phyloP scores from a whole-genome alignment of 805 yeast species.

The Limtongia smithiae region DNA sequence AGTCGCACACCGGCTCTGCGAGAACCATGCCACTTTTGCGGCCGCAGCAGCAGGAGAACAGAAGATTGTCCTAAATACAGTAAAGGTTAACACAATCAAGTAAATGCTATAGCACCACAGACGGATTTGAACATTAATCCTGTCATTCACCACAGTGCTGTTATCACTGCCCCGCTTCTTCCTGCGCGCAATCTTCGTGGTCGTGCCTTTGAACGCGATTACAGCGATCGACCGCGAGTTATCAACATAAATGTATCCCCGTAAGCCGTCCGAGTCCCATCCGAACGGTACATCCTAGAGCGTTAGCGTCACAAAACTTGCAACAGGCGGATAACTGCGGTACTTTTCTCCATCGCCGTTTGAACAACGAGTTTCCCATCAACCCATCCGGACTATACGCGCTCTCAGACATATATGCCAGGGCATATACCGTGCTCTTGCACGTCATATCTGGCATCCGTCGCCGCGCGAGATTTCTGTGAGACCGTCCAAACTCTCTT shows the following conservation, averaged over 20 bases:
- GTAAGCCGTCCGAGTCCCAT: slow-evolving; percentile 78
- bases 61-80: slow-evolving; percentile 58
- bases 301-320: slow-evolving; percentile 30
- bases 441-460: no score
- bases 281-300: slow-evolving; percentile 62
- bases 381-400: no score
- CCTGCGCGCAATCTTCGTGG: slow-evolving; percentile 64
- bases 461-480: no score
- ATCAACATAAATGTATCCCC: slow-evolving; percentile 86
- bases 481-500: no score
- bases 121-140: slow-evolving; percentile 52
- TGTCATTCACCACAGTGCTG: slow-evolving; percentile 77
- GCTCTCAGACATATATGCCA: no score
- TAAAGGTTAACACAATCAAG: neutral
- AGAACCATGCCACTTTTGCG: slow-evolving; percentile 84
- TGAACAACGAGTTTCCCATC: no score
- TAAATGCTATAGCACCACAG: neutral
- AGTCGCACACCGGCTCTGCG: slow-evolving; percentile 87
- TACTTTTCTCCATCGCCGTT: slow-evolving; percentile 3
- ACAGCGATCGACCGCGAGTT: slow-evolving; percentile 57
- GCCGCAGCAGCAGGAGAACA: slow-evolving; percentile 96
- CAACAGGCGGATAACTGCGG: neutral
- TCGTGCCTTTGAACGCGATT: slow-evolving; percentile 84
- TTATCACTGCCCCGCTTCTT: no score
- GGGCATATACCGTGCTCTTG: no score